phyloP scores from a whole-genome alignment of 495 filamentous ascomycete species.

The Aspergillus homomorphus region DNA sequence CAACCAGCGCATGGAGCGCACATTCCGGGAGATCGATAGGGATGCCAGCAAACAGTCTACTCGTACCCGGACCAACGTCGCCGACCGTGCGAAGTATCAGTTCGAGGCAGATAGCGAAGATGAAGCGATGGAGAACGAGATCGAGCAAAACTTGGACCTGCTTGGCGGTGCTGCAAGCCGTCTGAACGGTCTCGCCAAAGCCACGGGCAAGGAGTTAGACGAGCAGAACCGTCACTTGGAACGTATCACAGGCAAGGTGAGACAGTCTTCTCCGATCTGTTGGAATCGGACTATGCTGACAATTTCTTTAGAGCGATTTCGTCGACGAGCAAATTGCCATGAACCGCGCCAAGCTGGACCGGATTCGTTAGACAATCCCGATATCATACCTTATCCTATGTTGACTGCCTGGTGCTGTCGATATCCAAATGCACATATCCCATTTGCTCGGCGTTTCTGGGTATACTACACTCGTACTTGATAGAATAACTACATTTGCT shows the following conservation, averaged over 20 bases:
- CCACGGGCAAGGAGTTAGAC: constrained; percentile 71
- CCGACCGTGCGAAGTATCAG: constrained; percentile 71
- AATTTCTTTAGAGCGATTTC: constrained; percentile 52
- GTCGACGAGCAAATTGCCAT: constrained; percentile 70
- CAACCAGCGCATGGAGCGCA: constrained; percentile 57
- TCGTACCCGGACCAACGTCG: constrained; percentile 51
- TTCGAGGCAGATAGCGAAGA: constrained; percentile 77
- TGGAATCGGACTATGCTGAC: constrained; percentile 24
- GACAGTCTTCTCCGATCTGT: constrained; percentile 3
- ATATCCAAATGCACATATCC: constrained; percentile 16
- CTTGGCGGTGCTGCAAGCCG: constrained; percentile 57
- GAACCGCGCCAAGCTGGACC: constrained; percentile 63
- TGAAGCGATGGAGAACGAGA: constrained; percentile 71
- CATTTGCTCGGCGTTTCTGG: constrained; percentile 16
- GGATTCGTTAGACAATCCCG: constrained; percentile 46
- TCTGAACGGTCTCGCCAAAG: constrained; percentile 64
- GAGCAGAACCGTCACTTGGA: constrained; percentile 72
- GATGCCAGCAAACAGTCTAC: constrained; percentile 36
- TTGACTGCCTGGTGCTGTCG: constrained; percentile 37
- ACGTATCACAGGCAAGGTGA: constrained; percentile 68
- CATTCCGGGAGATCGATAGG: constrained; percentile 52
- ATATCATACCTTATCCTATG: neutral
- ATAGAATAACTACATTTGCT: neutral
- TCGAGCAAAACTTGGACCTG: constrained; percentile 62
- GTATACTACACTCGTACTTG: constrained; percentile 6